Percentiles rank a stretch among this genome's conserved stretches.
Evolutionary conservation across 83 land plant genomes (phyloP).

Genomic region (Thuja plicata): DNA sequence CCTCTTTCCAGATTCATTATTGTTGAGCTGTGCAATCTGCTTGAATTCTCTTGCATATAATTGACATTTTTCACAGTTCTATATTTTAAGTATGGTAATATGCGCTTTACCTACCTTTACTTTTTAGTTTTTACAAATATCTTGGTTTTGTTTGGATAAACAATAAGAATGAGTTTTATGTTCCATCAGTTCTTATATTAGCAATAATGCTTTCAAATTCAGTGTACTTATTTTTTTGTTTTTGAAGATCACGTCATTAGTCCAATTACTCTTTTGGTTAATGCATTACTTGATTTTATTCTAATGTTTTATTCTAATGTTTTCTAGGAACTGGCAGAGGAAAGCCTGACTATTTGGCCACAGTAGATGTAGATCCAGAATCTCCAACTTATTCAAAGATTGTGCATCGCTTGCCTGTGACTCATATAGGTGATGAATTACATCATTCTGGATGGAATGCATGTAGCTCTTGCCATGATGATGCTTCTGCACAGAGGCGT

Average conservation of each 20-base stretch:
- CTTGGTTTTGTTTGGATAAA: not conserved
- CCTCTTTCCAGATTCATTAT: not conserved
- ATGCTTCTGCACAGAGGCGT: slow-evolving; percentile 68
- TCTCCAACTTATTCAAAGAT: slow-evolving; percentile 88
- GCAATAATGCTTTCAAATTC: not conserved
- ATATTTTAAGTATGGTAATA: not conserved
- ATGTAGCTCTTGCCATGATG: slow-evolving; percentile 97
- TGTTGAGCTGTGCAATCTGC: not conserved
- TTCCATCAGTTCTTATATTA: not conserved
- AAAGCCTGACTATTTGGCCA: slow-evolving; percentile 93
- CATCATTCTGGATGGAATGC: slow-evolving; percentile 99
- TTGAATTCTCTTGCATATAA: not conserved
- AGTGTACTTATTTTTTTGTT: not conserved
- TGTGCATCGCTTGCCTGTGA: slow-evolving; percentile 78
- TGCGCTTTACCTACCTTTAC: not conserved
- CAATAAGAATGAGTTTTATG: not conserved
- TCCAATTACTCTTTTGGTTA: slow-evolving; percentile 1
- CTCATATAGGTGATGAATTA: slow-evolving; percentile 80
- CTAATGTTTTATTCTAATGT: not conserved
- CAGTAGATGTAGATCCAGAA: slow-evolving; percentile 91
- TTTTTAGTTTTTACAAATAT: not conserved
- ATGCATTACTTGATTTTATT: not conserved
- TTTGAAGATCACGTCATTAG: not conserved
- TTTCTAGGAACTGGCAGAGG: slow-evolving; percentile 77
- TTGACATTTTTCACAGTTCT: not conserved